Evolutionary conservation across 2,329 filamentous ascomycete genomes (phyloP), one percentile per base, ranked within the genome.

Genomic region (Pseudogymnoascus sp.): DNA sequence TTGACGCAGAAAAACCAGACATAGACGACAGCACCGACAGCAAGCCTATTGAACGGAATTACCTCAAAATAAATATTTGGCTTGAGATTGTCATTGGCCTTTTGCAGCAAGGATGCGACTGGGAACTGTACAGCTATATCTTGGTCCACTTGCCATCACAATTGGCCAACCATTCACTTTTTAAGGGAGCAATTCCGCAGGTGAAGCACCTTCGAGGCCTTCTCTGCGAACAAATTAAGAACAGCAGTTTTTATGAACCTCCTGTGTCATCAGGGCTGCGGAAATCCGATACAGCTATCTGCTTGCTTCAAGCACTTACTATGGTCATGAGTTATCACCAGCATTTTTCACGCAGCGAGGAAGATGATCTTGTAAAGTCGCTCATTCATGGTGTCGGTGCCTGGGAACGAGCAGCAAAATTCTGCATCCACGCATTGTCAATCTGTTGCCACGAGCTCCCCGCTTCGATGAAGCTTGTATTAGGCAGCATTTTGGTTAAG

Each of bases 361-460:
- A 96, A 71, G 92, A 97, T 69, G 91, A 96, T 40, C 86, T 96
- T 36, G 90, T 96, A 26, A 86, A 87, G 66, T 85, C 90, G 0
- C 97, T 99, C 71, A 85, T 95, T 66, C 83, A 88, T 61, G 93
- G 93, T 1, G 90, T 97, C 63, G 85, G 87, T 9, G 85, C 86
- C 1, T 92, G 88, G 83, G 92, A 96, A 69, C 84, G 89, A 65
- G 95, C 91, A 61, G 91, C 92, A 17, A 94, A 92, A 70, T 89
- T 86, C 64, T 99, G 94, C 74, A 96, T 99, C 60, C 93, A 99
- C 72, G 93, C 93, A 0, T 78, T 99, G 17, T 92, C 92, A 0
- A 88, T 99, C 63, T 97, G 93, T 76, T 97, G 92, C 72, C 92
- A 97, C 69, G 94, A 99, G 73, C 83, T 97, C 26, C 92, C 94